These are phyloP conservation scores for Sicyos edulis DNA, from an alignment of 306 rosid species.

Conservation along the genomic window DNA sequence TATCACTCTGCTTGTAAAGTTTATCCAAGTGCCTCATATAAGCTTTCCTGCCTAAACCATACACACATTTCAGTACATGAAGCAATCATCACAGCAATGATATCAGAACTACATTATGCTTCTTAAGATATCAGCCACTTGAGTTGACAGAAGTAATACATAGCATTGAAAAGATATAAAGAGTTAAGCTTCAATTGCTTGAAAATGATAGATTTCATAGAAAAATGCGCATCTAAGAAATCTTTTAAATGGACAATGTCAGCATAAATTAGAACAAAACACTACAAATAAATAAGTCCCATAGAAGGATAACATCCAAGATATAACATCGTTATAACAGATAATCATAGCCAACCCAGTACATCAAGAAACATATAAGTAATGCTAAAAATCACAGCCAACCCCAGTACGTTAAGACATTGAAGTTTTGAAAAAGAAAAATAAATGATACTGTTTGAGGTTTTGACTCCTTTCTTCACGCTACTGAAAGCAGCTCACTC, in stretches of 20 bases:
- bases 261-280: neutral
- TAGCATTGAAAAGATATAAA: neutral
- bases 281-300: neutral
- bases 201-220: neutral
- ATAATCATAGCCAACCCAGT: neutral
- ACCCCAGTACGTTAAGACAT: neutral
- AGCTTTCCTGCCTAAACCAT: conserved; percentile 70
- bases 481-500: neutral
- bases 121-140: neutral
- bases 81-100: conserved; percentile 7
- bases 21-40: conserved; percentile 73
- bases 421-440: neutral
- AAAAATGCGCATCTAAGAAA: neutral
- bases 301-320: neutral
- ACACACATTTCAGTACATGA: conserved; percentile 15
- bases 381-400: neutral
- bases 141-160: neutral
- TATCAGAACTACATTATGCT: neutral
- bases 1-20: conserved; percentile 66
- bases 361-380: too few relatives aligned
- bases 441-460: neutral
- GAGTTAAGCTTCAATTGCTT: neutral
- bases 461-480: neutral
- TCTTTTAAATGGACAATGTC: neutral
- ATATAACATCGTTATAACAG: neutral